Percentiles rank a stretch among this genome's conserved stretches.
phyloP scores from a whole-genome alignment of 2,329 filamentous ascomycete genomes.

The Apiospora aurea region DNA sequence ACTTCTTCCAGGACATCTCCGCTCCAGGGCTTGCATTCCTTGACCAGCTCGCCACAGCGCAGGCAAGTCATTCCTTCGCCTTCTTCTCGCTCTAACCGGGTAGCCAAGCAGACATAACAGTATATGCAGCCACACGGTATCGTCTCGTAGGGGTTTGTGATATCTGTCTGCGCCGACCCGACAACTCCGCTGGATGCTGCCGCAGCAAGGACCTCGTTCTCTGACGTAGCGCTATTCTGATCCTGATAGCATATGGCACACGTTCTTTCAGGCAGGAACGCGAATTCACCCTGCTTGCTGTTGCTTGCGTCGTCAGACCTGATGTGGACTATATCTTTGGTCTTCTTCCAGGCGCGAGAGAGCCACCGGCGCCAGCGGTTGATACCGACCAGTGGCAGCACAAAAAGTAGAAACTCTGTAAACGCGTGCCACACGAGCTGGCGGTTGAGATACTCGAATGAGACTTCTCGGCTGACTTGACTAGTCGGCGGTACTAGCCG shows the following conservation, averaged over 20 bases:
- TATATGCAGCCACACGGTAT: conserved; percentile 91
- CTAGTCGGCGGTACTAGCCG: conserved; percentile 84
- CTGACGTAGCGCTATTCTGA: conserved; percentile 78
- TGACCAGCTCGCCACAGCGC: conserved; percentile 83
- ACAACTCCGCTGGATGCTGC: conserved; percentile 78
- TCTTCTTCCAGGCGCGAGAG: conserved; percentile 83
- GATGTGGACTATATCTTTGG: conserved; percentile 68
- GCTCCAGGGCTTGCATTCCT: conserved; percentile 88
- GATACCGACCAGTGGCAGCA: conserved; percentile 95
- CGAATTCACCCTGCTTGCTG: conserved; percentile 74
- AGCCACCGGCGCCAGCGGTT: conserved; percentile 92
- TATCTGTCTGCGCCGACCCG: conserved; percentile 88
- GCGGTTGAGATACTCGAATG: conserved; percentile 96
- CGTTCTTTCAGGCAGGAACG: conserved; percentile 88
- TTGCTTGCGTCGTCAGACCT: conserved; percentile 56
- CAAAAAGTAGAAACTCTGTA: conserved; percentile 96
- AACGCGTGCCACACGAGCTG: conserved; percentile 99
- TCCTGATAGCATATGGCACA: conserved; percentile 98
- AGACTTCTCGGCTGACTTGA: conserved; percentile 89
- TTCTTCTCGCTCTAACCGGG: conserved; percentile 88
- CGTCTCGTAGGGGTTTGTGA: conserved; percentile 95
- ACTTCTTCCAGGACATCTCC: conserved; percentile 80
- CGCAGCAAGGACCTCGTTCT: conserved; percentile 78
- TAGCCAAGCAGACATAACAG: conserved; percentile 95
- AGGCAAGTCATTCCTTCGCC: conserved; percentile 94